phyloP scores from a whole-genome alignment of 2,329 filamentous ascomycete genomes.

The Colletotrichum spinosum region DNA sequence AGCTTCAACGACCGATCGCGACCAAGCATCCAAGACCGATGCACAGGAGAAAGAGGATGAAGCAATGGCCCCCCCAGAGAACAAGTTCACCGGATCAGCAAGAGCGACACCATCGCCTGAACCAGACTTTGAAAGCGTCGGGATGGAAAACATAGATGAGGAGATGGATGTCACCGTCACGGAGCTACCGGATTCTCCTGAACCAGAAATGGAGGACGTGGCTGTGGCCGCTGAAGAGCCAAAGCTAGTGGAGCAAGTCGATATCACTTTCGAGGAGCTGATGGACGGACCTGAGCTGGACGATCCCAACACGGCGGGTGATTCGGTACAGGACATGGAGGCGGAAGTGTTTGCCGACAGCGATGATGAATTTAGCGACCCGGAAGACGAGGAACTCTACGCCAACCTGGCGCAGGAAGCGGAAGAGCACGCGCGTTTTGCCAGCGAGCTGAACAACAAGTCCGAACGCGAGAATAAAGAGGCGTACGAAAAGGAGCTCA shows the following conservation, averaged over 20 bases:
- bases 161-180: conserved; percentile 46
- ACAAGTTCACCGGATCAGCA: not conserved
- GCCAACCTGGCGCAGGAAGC: conserved; percentile 88
- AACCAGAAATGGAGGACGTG: conserved; percentile 22
- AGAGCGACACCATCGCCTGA: conserved; percentile 38
- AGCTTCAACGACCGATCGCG: conserved; percentile 20
- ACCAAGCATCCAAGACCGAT: not conserved
- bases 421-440: conserved; percentile 94
- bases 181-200: conserved; percentile 34
- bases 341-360: conserved; percentile 64
- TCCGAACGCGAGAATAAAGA: conserved; percentile 75
- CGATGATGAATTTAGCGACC: conserved; percentile 83
- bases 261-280: conserved; percentile 38
- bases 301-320: conserved; percentile 26
- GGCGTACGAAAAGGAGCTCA: conserved; percentile 89
- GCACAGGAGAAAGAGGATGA: not conserved
- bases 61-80: not conserved
- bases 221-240: conserved; percentile 7
- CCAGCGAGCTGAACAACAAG: conserved; percentile 85
- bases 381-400: conserved; percentile 91
- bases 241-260: conserved; percentile 20
- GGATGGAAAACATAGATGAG: conserved; percentile 42
- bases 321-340: conserved; percentile 45
- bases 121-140: conserved; percentile 52
- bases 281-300: conserved; percentile 40